Conservation (phyloP, 805 yeast species). For the Teunomyces lycoperdinae region DNA sequence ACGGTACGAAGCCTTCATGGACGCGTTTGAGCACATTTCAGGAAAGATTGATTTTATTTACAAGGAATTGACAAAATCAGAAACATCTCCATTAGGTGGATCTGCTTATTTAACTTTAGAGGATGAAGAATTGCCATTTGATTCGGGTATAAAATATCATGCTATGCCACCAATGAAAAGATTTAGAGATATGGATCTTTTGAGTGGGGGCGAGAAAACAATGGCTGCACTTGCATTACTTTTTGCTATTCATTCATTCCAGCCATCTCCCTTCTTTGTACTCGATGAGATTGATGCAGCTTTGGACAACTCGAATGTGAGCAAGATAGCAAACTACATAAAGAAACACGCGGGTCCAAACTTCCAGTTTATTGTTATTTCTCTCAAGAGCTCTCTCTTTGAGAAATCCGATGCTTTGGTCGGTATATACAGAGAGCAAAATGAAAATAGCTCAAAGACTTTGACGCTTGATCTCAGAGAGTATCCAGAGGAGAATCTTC, state of each 20-base stretch:
- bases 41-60: conserved; percentile 71
- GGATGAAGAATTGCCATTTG: conserved; percentile 86
- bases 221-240: conserved; percentile 92
- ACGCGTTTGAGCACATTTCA: conserved; percentile 76
- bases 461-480: conserved; percentile 69
- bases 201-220: conserved; percentile 96
- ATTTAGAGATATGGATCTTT: conserved; percentile 85
- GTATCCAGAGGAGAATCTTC: conserved; percentile 41
- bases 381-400: conserved; percentile 81
- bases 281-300: conserved; percentile 99
- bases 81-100: conserved; percentile 79
- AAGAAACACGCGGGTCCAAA: conserved; percentile 68
- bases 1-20: conserved; percentile 63
- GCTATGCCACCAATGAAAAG: conserved; percentile 97
- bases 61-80: conserved; percentile 77
- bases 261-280: conserved; percentile 94
- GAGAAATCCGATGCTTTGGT: conserved; percentile 88
- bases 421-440: conserved; percentile 86
- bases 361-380: conserved; percentile 89
- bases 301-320: conserved; percentile 84
- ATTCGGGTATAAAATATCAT: conserved; percentile 79
- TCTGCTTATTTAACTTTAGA: conserved; percentile 87
- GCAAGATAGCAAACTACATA: conserved; percentile 83
- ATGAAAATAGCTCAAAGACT: conserved; percentile 67
- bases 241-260: conserved; percentile 86